A percentile compares a stretch with the other conserved stretches of the same genome.
Evolutionary conservation across 208 protist genomes (phyloP).

Genomic region (Wallacemonas sp.): DNA sequence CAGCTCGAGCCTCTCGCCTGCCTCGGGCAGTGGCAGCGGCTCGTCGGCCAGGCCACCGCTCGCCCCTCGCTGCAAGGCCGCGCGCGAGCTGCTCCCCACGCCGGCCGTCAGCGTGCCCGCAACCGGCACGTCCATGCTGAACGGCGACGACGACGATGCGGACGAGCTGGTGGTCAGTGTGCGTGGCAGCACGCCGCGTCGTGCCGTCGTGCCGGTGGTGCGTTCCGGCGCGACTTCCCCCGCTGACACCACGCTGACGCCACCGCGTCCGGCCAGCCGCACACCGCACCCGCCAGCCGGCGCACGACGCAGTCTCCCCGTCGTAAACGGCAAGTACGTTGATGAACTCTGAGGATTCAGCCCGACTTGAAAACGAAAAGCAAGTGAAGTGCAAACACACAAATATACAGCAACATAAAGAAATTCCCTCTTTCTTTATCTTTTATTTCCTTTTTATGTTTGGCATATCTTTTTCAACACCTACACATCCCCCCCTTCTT

Average conservation of each 20-base stretch:
- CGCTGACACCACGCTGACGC: neutral
- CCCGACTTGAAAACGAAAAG: too few species aligned
- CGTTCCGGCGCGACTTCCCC: neutral
- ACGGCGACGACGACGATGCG: conserved; percentile 4
- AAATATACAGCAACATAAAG: neutral
- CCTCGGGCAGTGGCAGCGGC: neutral
- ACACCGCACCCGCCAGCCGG: neutral
- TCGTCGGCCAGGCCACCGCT: conserved; percentile 3
- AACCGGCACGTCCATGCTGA: neutral
- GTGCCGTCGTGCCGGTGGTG: neutral
- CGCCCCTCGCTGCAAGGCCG: conserved; percentile 4
- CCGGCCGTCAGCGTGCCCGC: neutral
- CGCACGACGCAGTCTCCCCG: neutral
- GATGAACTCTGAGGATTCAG: neutral
- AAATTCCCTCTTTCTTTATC: neutral
- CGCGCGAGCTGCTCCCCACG: neutral
- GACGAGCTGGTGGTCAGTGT: conserved; percentile 1
- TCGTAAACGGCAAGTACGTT: neutral
- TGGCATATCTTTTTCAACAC: too few species aligned
- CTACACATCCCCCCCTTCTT: too few species aligned
- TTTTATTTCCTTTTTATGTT: too few species aligned
- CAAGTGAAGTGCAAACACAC: too few species aligned
- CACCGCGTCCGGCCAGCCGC: neutral
- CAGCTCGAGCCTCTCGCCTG: neutral
- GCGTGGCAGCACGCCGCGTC: neutral